A percentile compares a stretch with the other conserved stretches of the same genome.
Evolutionary conservation across 2,329 filamentous ascomycete species (phyloP).

Genomic region (Cadophora sp.): DNA sequence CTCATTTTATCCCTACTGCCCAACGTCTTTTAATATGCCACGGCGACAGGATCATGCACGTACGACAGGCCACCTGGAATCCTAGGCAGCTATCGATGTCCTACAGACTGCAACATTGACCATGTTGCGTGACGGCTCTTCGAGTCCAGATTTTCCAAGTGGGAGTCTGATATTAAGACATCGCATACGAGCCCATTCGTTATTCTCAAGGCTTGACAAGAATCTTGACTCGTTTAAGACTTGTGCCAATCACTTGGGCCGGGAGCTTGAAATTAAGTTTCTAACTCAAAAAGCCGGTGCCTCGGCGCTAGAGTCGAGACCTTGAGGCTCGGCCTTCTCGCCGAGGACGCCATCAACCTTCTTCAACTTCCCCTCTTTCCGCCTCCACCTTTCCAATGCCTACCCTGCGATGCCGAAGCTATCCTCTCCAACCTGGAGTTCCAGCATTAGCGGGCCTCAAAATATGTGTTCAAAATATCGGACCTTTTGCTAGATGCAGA

Average conservation of each 20-base stretch:
- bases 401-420: background rate
- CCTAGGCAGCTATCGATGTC: too few relatives aligned
- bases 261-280: background rate
- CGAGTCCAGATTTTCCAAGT: too few relatives aligned
- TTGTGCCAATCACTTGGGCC: background rate
- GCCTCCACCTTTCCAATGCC: background rate
- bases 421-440: background rate
- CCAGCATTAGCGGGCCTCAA: conserved; percentile 9
- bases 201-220: background rate
- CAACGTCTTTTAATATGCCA: background rate
- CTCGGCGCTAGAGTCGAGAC: conserved; percentile 9
- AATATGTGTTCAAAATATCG: background rate
- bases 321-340: conserved; percentile 1
- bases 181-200: background rate
- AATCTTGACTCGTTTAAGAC: background rate
- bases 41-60: background rate
- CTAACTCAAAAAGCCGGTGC: background rate
- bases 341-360: background rate
- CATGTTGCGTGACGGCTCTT: too few relatives aligned
- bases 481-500: background rate
- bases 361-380: conserved; percentile 6
- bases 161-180: too few relatives aligned
- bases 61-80: background rate
- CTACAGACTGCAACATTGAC: too few relatives aligned
- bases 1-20: background rate